Percentiles rank a stretch among this genome's conserved stretches.
phyloP scores from a whole-genome alignment of 2,329 filamentous ascomycete species.

The Aspergillus felis region DNA sequence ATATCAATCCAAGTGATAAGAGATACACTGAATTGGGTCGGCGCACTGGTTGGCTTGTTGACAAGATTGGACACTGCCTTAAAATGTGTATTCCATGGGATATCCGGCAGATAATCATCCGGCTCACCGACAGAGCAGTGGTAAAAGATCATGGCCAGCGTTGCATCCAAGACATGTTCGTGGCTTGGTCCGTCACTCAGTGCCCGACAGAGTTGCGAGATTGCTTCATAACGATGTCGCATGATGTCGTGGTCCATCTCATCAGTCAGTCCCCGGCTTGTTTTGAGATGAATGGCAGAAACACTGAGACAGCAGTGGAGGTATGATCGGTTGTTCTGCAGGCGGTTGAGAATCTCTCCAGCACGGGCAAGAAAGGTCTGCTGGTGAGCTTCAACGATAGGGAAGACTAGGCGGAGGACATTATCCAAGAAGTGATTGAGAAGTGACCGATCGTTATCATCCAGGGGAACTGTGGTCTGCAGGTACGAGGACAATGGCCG shows the following conservation, averaged over 20 bases:
- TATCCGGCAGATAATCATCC: too few species aligned
- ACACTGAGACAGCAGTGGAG: constrained; percentile 92
- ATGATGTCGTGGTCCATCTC: constrained; percentile 35
- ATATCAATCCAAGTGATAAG: constrained; percentile 90
- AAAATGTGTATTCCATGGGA: constrained; percentile 95
- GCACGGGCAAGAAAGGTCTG: too few species aligned
- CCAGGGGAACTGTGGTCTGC: constrained; percentile 46
- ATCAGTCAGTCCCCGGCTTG: constrained; percentile 42
- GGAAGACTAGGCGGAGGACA: constrained; percentile 82
- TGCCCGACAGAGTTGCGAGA: constrained; percentile 76
- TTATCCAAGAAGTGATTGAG: constrained; percentile 86
- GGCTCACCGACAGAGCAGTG: constrained; percentile 86
- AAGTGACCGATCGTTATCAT: constrained; percentile 78
- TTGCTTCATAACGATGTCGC: constrained; percentile 81
- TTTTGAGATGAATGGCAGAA: constrained; percentile 85
- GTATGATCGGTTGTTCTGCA: constrained; percentile 89
- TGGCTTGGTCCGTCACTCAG: constrained; percentile 75
- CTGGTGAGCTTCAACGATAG: constrained; percentile 82
- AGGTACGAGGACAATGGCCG: not conserved
- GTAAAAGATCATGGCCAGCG: constrained; percentile 91
- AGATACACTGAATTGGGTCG: constrained; percentile 89
- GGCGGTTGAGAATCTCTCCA: too few species aligned
- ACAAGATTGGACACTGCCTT: constrained; percentile 80
- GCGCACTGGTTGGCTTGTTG: constrained; percentile 67
- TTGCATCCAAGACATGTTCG: constrained; percentile 81